phyloP scores from a whole-genome alignment of 768 basidiomycete genomes.

The Mycena filopes region DNA sequence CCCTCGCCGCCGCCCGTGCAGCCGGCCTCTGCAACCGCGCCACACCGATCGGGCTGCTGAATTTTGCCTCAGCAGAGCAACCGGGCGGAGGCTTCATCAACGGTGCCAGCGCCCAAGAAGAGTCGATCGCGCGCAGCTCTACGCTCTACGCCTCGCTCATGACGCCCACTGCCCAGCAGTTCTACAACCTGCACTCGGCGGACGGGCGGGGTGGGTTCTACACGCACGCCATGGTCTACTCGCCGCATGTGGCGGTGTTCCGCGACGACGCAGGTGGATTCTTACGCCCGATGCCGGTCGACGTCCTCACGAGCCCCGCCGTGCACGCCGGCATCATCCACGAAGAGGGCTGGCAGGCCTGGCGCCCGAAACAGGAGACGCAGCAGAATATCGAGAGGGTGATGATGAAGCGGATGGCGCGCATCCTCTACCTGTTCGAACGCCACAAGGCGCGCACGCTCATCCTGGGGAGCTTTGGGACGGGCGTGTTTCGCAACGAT shows the following conservation, averaged over 20 bases:
- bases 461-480: slow-evolving; percentile 81
- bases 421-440: slow-evolving; percentile 73
- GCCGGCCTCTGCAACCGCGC: slow-evolving; percentile 30
- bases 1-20: slow-evolving; percentile 62
- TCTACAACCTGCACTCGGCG: slow-evolving; percentile 69
- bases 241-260: slow-evolving; percentile 70
- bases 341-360: no score
- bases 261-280: slow-evolving; percentile 70
- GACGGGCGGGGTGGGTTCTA: slow-evolving; percentile 67
- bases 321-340: slow-evolving; percentile 72
- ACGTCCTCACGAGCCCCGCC: slow-evolving; percentile 78
- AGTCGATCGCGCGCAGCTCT: slow-evolving; percentile 81
- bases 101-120: slow-evolving; percentile 84
- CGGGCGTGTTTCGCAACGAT: slow-evolving; percentile 78
- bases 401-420: slow-evolving; percentile 78
- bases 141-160: slow-evolving; percentile 73
- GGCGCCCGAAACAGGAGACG: no score
- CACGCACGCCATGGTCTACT: slow-evolving; percentile 81
- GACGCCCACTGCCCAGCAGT: slow-evolving; percentile 62
- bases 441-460: slow-evolving; percentile 64
- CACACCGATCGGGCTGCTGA: slow-evolving; percentile 68
- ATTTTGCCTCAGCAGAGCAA: slow-evolving; percentile 80
- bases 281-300: slow-evolving; percentile 66
- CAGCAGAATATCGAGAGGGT: no score
- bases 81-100: slow-evolving; percentile 72